These are phyloP conservation scores for Trichoderma orchidacearum DNA, from an alignment of 495 filamentous ascomycete species.

Conservation along the genomic window DNA sequence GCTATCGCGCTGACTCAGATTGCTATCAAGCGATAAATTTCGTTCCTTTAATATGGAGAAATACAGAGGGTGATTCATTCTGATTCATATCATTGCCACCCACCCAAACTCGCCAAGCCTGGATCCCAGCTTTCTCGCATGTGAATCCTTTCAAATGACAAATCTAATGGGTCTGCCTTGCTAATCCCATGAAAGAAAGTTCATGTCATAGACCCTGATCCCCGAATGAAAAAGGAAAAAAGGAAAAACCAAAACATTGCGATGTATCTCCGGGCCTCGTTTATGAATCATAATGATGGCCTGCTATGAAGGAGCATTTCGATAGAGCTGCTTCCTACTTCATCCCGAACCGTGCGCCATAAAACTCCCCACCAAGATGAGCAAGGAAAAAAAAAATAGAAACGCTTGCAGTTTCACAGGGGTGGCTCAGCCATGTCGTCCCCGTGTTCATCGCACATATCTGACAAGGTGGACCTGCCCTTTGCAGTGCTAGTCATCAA, in stretches of 20 bases:
- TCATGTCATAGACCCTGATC: too few relatives aligned
- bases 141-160: background rate
- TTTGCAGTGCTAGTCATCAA: background rate
- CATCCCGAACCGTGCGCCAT: background rate
- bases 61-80: background rate
- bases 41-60: background rate
- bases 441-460: background rate
- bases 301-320: too few relatives aligned
- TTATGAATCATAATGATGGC: background rate
- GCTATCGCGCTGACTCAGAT: background rate
- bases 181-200: too few relatives aligned
- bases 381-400: background rate
- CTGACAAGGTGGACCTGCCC: too few relatives aligned
- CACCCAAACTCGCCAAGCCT: too few relatives aligned
- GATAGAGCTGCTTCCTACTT: background rate
- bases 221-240: too few relatives aligned
- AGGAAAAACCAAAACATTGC: too few relatives aligned
- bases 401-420: background rate
- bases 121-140: background rate
- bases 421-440: background rate
- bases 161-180: background rate
- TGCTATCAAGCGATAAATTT: background rate
- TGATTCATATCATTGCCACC: background rate
- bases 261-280: background rate
- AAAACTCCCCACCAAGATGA: background rate